A percentile compares a stretch with the other conserved stretches of the same genome.
Evolutionary conservation across 345 rosid species (phyloP).

Genomic region (Syzygium aromaticum): DNA sequence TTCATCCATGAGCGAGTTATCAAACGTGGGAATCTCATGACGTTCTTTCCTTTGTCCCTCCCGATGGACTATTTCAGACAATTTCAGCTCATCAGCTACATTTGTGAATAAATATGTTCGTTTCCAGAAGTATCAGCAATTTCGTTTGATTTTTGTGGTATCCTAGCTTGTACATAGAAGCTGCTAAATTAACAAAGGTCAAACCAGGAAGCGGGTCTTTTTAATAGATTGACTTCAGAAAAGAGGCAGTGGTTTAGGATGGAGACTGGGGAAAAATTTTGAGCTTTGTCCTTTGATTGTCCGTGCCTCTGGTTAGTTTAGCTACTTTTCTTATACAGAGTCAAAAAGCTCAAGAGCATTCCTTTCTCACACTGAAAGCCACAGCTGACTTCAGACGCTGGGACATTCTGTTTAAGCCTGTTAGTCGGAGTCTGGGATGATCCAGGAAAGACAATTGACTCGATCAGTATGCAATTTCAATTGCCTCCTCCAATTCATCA

Average conservation of each 20-base stretch:
- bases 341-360: conserved; percentile 66
- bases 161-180: neutral
- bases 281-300: neutral
- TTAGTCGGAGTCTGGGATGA: conserved; percentile 77
- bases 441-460: conserved; percentile 72
- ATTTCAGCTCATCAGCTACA: conserved; percentile 94
- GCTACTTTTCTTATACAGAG: conserved; percentile 24
- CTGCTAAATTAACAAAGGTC: neutral
- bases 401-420: conserved; percentile 54
- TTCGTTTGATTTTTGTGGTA: neutral
- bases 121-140: neutral
- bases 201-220: neutral
- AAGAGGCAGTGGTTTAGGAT: neutral
- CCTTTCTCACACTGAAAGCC: conserved; percentile 75
- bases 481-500: conserved; percentile 59
- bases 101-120: conserved; percentile 17
- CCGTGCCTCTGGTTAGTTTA: neutral
- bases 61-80: conserved; percentile 76
- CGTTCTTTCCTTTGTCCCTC: conserved; percentile 83
- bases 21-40: conserved; percentile 91
- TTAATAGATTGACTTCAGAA: neutral
- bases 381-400: conserved; percentile 67
- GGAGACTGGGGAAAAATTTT: neutral
- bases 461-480: conserved; percentile 62
- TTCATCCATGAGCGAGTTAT: conserved; percentile 83